Base-by-base conservation (phyloP, 2,329 filamentous ascomycete genomes). In the Alternaria ventricosa region DNA sequence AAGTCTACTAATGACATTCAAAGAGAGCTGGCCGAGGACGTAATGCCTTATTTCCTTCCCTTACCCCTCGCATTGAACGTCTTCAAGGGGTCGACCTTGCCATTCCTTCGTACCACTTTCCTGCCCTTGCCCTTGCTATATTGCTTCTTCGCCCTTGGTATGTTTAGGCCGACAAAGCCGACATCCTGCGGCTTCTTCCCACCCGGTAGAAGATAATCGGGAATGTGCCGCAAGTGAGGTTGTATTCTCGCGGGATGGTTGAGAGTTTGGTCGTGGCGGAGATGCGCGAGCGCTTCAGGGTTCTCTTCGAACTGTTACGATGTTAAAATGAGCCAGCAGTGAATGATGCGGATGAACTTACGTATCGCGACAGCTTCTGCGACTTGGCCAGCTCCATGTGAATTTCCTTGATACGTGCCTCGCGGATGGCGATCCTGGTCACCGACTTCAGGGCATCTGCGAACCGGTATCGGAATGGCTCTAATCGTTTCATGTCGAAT, bases 401-500 rank as follows among this genome's bases (percentile, higher is more conserved):
- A 60, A 99, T 86, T 81, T 99, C 95, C 63, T 92, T 88, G 10
- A 93, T 92, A 54, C 96, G 88, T 3, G 96, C 95, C 83, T 97
- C 94, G 68, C 95, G 91, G 47, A 99, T 89, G 0, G 95, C 92
- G 25, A 97, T 91, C 62, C 92, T 89, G 10, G 96, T 99, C 3
- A 99, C 94, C 0, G 94, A 91, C 66, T 94, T 89, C 44, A 99
- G 84, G 0, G 95, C 96, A 78, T 98, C 96, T 57, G 93, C 92
- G 88, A 80, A 79, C 13, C 96, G 91, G 81, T 99, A 99, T 20
- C 95, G 87, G 84, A 99, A 98, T 4, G 92, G 92, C 69, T 97
- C 94, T 22, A 99, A 89, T 75, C 96, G 93, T 77, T 91, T 89
- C 90, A 96, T 96, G 82, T 97, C 94, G 77, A 99, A 97, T 72